Percentiles rank a stretch among this genome's conserved stretches.
Evolutionary conservation across 805 yeast species (phyloP).

Genomic region (Yarrowia alimentaria): DNA sequence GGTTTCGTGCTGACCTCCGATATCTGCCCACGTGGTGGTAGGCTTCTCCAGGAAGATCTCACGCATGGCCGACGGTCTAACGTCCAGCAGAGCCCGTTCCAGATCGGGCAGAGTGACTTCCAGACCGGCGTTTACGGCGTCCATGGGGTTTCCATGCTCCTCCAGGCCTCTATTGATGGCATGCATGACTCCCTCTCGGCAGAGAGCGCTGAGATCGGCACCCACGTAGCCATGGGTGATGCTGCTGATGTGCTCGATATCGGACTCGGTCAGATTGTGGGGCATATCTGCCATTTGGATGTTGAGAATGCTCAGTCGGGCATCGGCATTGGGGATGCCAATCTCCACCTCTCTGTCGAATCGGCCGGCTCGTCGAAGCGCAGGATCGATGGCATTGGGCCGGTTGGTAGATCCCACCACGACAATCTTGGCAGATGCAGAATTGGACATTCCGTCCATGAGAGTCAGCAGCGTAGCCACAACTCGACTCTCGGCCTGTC

Average conservation of each 20-base stretch:
- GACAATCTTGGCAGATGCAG: constrained; percentile 85
- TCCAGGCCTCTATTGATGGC: constrained; percentile 65
- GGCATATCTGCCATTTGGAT: constrained; percentile 63
- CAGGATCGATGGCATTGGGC: constrained; percentile 83
- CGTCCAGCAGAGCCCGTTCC: constrained; percentile 69
- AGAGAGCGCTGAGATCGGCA: constrained; percentile 84
- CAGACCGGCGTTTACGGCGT: constrained; percentile 2
- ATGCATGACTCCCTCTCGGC: constrained; percentile 83
- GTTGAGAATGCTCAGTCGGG: constrained; percentile 75
- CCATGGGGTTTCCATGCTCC: constrained; percentile 1
- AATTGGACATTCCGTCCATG: constrained; percentile 99
- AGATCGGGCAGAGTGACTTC: constrained; percentile 55
- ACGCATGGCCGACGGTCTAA: constrained; percentile 95
- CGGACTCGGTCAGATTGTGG: constrained; percentile 52
- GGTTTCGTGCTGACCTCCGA: constrained; percentile 88
- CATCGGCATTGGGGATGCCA: constrained; percentile 96
- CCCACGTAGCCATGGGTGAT: constrained; percentile 98
- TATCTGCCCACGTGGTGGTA: constrained; percentile 87
- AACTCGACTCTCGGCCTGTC: constrained; percentile 86
- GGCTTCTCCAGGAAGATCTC: constrained; percentile 95
- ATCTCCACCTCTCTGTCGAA: constrained; percentile 84
- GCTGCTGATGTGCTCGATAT: constrained; percentile 62
- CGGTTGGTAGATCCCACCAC: constrained; percentile 96
- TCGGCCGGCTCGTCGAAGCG: constrained; percentile 80
- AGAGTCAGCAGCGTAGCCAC: constrained; percentile 85